These are phyloP conservation scores for Aphanomyces cochlioides DNA, from an alignment of 352 stramenopile species.

Conservation along the genomic window DNA sequence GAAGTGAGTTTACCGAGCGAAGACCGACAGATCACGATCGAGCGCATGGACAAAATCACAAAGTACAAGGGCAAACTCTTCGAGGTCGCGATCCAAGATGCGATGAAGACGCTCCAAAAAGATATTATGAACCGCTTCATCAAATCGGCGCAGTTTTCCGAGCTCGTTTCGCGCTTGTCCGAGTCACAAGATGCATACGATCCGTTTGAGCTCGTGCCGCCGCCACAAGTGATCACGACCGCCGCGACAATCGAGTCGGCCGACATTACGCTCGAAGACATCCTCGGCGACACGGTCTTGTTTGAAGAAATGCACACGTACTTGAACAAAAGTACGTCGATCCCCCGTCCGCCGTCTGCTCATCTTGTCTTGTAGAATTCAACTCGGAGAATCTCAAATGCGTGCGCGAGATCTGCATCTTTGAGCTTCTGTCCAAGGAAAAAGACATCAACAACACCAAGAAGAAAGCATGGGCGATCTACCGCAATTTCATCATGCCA, in stretches of 20 bases:
- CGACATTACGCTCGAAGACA: conserved; percentile 76
- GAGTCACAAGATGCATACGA: conserved; percentile 62
- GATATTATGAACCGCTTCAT: conserved; percentile 77
- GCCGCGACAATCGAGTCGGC: conserved; percentile 43
- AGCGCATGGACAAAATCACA: conserved; percentile 75
- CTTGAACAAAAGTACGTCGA: conserved; percentile 70
- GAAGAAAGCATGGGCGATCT: conserved; percentile 73
- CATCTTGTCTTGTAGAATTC: conserved; percentile 52
- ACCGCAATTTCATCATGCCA: conserved; percentile 78
- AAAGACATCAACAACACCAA: conserved; percentile 73
- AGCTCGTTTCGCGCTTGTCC: conserved; percentile 69
- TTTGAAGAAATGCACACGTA: conserved; percentile 84
- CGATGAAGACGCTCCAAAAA: conserved; percentile 79
- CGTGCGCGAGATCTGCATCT: conserved; percentile 69
- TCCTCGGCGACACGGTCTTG: conserved; percentile 73
- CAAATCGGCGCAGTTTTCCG: conserved; percentile 71
- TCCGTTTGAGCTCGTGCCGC: conserved; percentile 64
- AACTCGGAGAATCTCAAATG: conserved; percentile 84
- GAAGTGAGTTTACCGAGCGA: conserved; percentile 77
- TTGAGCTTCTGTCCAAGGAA: conserved; percentile 67
- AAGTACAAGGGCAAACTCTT: conserved; percentile 78
- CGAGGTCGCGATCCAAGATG: conserved; percentile 75
- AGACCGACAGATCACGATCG: conserved; percentile 71
- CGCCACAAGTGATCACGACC: conserved; percentile 49
- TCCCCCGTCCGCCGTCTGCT: not conserved